Conservation (phyloP, 352 stramenopile genomes). For the Poterioochromonas sp. region DNA sequence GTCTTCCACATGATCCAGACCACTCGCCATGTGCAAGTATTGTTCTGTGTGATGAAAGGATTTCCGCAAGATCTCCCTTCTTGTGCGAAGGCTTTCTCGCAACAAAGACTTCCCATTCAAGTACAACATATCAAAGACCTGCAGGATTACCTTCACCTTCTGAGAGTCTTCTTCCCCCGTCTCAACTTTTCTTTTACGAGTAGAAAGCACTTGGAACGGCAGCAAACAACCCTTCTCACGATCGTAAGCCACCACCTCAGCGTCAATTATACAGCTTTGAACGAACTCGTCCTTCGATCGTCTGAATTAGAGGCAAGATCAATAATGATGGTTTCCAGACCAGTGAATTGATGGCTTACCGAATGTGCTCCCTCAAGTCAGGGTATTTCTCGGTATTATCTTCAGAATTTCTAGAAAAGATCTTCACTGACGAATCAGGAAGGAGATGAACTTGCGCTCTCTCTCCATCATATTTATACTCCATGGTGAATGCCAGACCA, state of each 20-base stretch:
- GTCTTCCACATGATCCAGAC: slow-evolving; percentile 57
- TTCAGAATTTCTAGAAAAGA: slow-evolving; percentile 96
- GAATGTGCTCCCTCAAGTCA: slow-evolving; percentile 65
- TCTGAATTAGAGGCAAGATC: background rate
- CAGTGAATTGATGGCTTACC: background rate
- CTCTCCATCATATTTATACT: slow-evolving; percentile 96
- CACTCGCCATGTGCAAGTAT: slow-evolving; percentile 43
- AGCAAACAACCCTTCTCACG: slow-evolving; percentile 85
- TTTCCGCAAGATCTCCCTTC: slow-evolving; percentile 74
- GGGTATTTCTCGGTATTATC: slow-evolving; percentile 96
- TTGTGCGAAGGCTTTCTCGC: slow-evolving; percentile 67
- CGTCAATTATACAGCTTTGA: slow-evolving; percentile 30
- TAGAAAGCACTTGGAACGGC: slow-evolving; percentile 94
- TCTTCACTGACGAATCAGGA: slow-evolving; percentile 67
- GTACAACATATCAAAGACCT: slow-evolving; percentile 93
- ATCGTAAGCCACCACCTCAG: slow-evolving; percentile 94
- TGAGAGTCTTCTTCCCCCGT: slow-evolving; percentile 38
- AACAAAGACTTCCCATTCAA: slow-evolving; percentile 92
- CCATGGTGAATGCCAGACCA: slow-evolving; percentile 24
- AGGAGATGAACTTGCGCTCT: slow-evolving; percentile 72
- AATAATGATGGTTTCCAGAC: background rate
- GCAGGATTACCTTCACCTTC: slow-evolving; percentile 35
- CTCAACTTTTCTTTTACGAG: slow-evolving; percentile 82
- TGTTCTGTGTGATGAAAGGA: slow-evolving; percentile 62
- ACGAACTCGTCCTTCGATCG: background rate